Evolutionary conservation across 1,139 yeast genomes (phyloP), one percentile per base, ranked within the genome.

Genomic region (Meyerozyma smithsonii): DNA sequence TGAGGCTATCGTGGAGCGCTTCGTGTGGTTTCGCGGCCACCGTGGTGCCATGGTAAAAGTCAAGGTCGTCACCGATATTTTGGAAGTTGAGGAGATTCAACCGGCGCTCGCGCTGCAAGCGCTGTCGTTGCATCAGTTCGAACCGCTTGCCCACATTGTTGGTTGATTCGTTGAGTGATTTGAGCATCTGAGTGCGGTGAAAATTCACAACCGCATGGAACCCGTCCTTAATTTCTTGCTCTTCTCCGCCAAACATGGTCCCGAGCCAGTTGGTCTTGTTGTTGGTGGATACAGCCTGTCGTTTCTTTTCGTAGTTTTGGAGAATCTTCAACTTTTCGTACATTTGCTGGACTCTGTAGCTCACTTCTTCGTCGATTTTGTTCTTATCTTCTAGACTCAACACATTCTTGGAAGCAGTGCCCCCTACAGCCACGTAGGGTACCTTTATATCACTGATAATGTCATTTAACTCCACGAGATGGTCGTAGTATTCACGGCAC

Each of bases 311-410:
- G 50, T 80, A 80, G 2, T 61, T 57, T 42, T 76, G 79, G 37
- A 79, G 52, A 35, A 64, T 58, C 49, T 69, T 74, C 39, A 77
- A 60, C 52, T 78, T 74, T 45, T 77, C 75, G 41, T 66, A 66
- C 50, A 72, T 59, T 42, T 72, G 71, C 46, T 77, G 81, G 28
- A 78, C 51, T 49, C 74, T 72, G 23, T 68, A 54, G 42, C 77
- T 70, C 36, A 77, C 66, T 43, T 78, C 81, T 42, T 76, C 73
- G 44, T 79, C 84, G 21, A 79, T 65, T 35, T 70, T 69, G 46
- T 77, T 76, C 52, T 78, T 76, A 38, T 78, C 81, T 5, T 59
- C 65, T 8, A 65, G 65, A 1, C 69, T 51, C 51, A 75, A 59
- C 6, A 48, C 51, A 26, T 50, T 46, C 24, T 42, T 35, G 14